Base-by-base conservation (phyloP, 352 stramenopile genomes). In the Globisporangium cederbergense region DNA sequence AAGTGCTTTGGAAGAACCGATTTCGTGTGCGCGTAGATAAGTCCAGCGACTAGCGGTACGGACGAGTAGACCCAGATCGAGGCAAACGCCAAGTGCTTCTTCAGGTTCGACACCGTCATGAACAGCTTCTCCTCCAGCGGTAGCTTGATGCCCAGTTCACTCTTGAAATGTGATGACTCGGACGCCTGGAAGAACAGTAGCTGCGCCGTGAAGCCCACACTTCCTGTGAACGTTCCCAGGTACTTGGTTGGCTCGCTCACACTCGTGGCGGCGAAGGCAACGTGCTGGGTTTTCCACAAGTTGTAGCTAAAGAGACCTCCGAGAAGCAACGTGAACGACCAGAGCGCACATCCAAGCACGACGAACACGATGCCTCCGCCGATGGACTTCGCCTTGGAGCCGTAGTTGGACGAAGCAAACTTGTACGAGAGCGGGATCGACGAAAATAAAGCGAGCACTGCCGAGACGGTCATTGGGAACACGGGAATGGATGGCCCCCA, bases 311-410 rank as follows among this genome's bases (percentile, higher is more conserved):
- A 88, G 18, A 88, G 56, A 1, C 60, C 71, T 3, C 72, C 78
- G 3, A 88, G 64, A 2, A 88, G 65, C 36, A 88, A 65, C 16
- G 78, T 86, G 60, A 86, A 81, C 14, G 78, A 88, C 78, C 78
- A 86, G 13, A 88, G 65, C 18, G 78, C 76, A 49, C 68, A 81
- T 9, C 78, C 78, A 0, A 83, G 62, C 20, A 88, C 75, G 22
- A 83, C 60, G 38, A 83, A 84, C 11, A 88, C 64, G 13, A 86
- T 68, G n/a, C 77, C 78, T 10, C 78, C 76, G 34, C 77, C 68
- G 16, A 81, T 64, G 0, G 38, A 51, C 40, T 81, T 83, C 0
- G 74, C 66, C 5, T 78, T 63, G 13, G 43, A 2, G 10, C 68
- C 68, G 30, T 81, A 69, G 14, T 56, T 56, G 7, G 70, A 76